A percentile compares a stretch with the other conserved stretches of the same genome.
Conservation (phyloP, 768 basidiomycete genomes). For the Lactifluus hygrophoroides region DNA sequence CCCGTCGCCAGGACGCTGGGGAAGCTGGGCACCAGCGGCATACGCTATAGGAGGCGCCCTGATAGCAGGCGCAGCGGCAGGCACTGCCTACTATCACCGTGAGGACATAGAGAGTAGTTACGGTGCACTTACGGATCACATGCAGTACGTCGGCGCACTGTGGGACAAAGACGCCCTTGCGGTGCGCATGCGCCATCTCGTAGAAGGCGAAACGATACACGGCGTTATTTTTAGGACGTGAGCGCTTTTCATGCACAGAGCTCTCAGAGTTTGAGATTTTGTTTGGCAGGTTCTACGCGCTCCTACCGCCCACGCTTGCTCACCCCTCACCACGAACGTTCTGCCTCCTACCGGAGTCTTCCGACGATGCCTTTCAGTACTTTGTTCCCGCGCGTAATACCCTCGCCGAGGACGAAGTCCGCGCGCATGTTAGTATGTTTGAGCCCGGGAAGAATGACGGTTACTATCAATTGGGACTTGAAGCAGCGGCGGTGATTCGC, state of each 20-base stretch:
- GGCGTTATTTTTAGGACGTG: constrained; percentile 70
- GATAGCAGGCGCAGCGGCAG: constrained; percentile 75
- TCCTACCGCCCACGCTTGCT: constrained; percentile 56
- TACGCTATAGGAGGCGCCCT: constrained; percentile 67
- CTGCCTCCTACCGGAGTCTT: constrained; percentile 57
- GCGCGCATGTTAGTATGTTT: constrained; percentile 90
- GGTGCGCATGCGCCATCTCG: constrained; percentile 51
- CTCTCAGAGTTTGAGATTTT: constrained; percentile 1
- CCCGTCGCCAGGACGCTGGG: constrained; percentile 35
- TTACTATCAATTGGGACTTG: constrained; percentile 78
- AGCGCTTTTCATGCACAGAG: constrained; percentile 23
- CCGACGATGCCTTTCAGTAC: constrained; percentile 36
- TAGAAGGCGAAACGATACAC: constrained; percentile 49
- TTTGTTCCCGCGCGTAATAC: constrained; percentile 62
- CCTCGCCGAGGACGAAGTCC: constrained; percentile 63
- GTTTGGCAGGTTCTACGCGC: constrained; percentile 63
- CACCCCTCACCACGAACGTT: constrained; percentile 61
- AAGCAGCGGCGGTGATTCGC: constrained; percentile 51
- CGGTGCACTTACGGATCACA: constrained; percentile 75
- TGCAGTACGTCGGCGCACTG: constrained; percentile 79
- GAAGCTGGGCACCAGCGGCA: constrained; percentile 59
- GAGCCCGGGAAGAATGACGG: constrained; percentile 74
- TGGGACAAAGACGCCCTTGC: constrained; percentile 70
- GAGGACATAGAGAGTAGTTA: constrained; percentile 66
- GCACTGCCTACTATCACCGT: constrained; percentile 74